Evolutionary conservation across 2,329 filamentous ascomycete genomes (phyloP), one percentile per base, ranked within the genome.

Genomic region (Fusarium begoniae): DNA sequence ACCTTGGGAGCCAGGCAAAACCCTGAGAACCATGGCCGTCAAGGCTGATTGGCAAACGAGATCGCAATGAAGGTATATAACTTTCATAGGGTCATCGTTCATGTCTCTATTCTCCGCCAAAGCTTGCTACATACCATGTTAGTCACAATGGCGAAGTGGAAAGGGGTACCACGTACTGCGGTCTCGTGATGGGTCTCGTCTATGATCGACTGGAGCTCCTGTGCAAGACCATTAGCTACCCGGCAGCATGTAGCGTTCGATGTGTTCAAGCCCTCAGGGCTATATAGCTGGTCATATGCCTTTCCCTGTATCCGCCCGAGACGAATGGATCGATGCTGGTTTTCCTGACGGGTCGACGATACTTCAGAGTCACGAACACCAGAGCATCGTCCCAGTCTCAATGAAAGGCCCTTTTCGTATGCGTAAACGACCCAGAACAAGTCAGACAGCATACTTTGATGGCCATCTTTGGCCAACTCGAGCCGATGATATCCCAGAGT

Each of bases 361-460:
- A 83, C 78, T 22, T 83, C 81, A 26, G 58, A 45, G 53, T 84
- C 82, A 10, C 75, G 75, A 40, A 84, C 77, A 22, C 72, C 79
- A 5, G 83, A 81, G 14, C 77, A 75, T 2, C 82, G 77, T 14
- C 81, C 80, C 15, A 83, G 72, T 17, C 83, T 77, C 20, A 84
- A 70, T 6, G 82, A 82, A 6, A 84, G 71, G 0, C 81, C 78
- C 38, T 81, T 83, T 26, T 84, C 83, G 10, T 83, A 69, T 15
- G 69, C 75, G 44, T 81, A 82, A 11, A 84, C 77, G 3, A 78
- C 72, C 82, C 81, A 83, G 68, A 84, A 84, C 1, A 84, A 64
- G 3, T 37, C 56, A 24, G 51, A 30, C 22, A 54, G 44, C 0
- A 20, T 48, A 3, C 6, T 6, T 5, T 30, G 35, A 51, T 17